A percentile compares a stretch with the other conserved stretches of the same genome.
Conservation (phyloP, 352 stramenopile species). For the Ophiocytium majus region DNA sequence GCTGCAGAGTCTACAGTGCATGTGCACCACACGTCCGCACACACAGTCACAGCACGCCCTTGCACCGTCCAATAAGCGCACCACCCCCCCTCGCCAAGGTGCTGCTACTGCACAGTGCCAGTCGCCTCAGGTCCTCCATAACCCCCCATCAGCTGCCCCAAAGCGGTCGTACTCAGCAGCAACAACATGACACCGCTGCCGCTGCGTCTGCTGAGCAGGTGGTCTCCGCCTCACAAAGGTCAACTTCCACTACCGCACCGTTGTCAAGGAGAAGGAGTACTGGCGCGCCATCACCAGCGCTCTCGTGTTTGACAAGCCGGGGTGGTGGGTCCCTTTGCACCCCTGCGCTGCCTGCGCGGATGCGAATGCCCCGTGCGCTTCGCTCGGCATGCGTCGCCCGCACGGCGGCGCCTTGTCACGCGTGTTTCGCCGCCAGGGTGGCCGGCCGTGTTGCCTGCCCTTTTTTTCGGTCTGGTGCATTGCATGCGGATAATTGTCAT, state of each 20-base stretch:
- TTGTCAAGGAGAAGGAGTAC: not conserved
- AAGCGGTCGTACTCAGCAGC: not conserved
- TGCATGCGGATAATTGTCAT: too few relatives aligned
- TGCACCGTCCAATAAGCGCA: not conserved
- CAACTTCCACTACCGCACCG: slow-evolving; percentile 1
- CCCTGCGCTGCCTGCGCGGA: too few relatives aligned
- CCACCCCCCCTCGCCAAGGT: not conserved
- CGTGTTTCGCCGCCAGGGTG: too few relatives aligned
- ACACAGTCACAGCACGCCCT: not conserved
- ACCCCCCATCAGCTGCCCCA: not conserved
- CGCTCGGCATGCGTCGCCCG: too few relatives aligned
- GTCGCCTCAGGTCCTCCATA: not conserved
- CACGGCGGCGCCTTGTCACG: too few relatives aligned
- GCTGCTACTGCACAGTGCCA: too few relatives aligned
- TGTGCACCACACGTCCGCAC: too few relatives aligned
- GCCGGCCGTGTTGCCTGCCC: too few relatives aligned
- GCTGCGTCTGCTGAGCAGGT: not conserved
- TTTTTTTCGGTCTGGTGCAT: too few relatives aligned
- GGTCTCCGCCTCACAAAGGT: slow-evolving; percentile 3
- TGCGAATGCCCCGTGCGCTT: too few relatives aligned
- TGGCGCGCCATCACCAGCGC: slow-evolving; percentile 16
- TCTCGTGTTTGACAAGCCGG: not conserved
- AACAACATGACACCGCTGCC: not conserved
- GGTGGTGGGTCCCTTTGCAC: not conserved
- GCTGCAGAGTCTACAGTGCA: too few relatives aligned